Evolutionary conservation across 2,329 filamentous ascomycete species (phyloP), one percentile per base, ranked within the genome.

Genomic region (Penicillium rolfsii): DNA sequence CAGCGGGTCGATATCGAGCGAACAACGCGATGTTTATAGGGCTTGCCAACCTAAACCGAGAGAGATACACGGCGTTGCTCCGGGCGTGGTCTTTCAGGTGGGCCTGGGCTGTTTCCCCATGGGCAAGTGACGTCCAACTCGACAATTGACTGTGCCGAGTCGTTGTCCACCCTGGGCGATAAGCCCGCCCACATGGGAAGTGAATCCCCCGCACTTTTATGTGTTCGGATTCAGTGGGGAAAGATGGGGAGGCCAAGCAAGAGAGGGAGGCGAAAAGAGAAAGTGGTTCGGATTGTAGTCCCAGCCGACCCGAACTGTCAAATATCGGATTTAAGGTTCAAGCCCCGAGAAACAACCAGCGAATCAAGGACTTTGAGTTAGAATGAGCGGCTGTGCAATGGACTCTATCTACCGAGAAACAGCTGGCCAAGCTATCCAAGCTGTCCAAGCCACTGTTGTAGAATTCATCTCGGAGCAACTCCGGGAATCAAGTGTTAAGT

Each of bases 121-220:
- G 16, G 14, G 43, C 3, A 14, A 48, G 24, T 30, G 30, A 16
- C 36, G 8, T 14, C 30, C 30, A 38, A 26, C 30, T 52, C n/a
- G 36, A 22, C 35, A 12, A 35, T 38, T 7, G 30, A 35, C 30
- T 35, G 49, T 36, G 22, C 30, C 35, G 35, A 19, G 35, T 53
- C 9, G 11, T 28, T 11, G 35, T 52, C 50, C 45, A 30, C 9
- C 57, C 57, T 35, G 1, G 7, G 5, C 22, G n/a, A 40, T 19
- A 30, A 24, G 50, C 50, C 35, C 35, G 50, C 50, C 50, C 50
- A 53, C 50, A 53, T 38, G 50, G 50, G 41, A 53, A 53, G 50
- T 26, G 19, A 53, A 41, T 30, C 50, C 50, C 50, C 50, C 50
- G 50, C 50, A 53, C 35, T 53, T 53, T 53, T 41, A 9, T 26